Conservation (phyloP, 2,329 filamentous ascomycete genomes). For the Hymenoscyphus occultus region DNA sequence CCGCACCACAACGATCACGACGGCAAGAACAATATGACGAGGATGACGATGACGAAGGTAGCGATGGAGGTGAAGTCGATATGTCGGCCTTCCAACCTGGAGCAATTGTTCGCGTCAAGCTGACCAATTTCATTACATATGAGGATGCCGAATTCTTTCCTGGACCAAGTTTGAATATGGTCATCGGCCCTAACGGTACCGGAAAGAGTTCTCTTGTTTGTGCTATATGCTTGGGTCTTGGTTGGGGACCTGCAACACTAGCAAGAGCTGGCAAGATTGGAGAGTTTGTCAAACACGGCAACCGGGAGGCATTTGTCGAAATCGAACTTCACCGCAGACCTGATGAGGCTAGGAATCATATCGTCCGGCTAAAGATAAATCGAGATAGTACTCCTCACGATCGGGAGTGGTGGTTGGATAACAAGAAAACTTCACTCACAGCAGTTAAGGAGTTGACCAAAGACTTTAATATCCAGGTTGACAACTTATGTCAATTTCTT, state of each 20-base stretch:
- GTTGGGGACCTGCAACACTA: constrained; percentile 76
- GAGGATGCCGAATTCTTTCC: constrained; percentile 86
- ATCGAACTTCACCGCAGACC: constrained; percentile 76
- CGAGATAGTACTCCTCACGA: constrained; percentile 69
- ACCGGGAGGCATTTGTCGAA: constrained; percentile 74
- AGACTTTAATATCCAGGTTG: constrained; percentile 84
- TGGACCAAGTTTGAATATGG: constrained; percentile 94
- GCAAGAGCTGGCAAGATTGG: constrained; percentile 81
- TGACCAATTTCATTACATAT: constrained; percentile 93
- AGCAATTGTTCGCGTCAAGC: constrained; percentile 81
- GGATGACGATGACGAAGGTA: constrained; percentile 13
- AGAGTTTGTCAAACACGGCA: constrained; percentile 92
- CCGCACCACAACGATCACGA: constrained; percentile 16
- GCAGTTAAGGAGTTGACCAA: constrained; percentile 65
- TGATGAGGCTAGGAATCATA: constrained; percentile 60
- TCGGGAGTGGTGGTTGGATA: constrained; percentile 75
- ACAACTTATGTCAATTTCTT: constrained; percentile 96
- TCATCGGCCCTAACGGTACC: constrained; percentile 97
- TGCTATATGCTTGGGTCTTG: constrained; percentile 89
- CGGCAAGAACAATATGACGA: constrained; percentile 14
- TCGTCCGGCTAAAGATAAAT: constrained; percentile 74
- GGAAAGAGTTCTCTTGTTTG: constrained; percentile 97
- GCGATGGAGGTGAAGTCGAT: constrained; percentile 6
- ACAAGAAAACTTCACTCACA: constrained; percentile 58
- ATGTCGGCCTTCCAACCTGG: constrained; percentile 52